phyloP scores from a whole-genome alignment of 106 monocot genomes.

The Dendrobium huoshanense region DNA sequence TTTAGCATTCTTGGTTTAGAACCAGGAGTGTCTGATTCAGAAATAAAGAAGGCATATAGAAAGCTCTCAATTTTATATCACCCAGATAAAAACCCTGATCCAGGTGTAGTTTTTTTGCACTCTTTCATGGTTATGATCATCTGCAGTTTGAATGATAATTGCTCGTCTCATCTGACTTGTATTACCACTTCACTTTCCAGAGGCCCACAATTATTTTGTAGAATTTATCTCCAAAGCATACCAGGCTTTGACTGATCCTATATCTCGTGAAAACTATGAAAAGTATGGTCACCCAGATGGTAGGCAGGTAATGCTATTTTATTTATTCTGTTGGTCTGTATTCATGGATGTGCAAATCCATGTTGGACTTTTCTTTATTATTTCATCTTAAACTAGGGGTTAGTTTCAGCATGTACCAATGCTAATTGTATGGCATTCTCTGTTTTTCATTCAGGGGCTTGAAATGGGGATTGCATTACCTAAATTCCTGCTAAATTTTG shows the following conservation, averaged over 20 bases:
- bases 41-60: slow-evolving; percentile 95
- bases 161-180: background rate
- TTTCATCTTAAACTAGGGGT: background rate
- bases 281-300: slow-evolving; percentile 93
- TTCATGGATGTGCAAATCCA: background rate
- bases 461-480: slow-evolving; percentile 97
- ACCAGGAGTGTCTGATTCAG: slow-evolving; percentile 73
- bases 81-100: slow-evolving; percentile 99
- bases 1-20: slow-evolving; percentile 87
- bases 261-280: slow-evolving; percentile 68
- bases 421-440: background rate
- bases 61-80: slow-evolving; percentile 90
- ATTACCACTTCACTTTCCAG: slow-evolving; percentile 25
- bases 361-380: background rate
- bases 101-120: slow-evolving; percentile 38
- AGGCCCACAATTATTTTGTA: slow-evolving; percentile 61
- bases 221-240: slow-evolving; percentile 29
- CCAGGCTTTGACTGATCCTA: slow-evolving; percentile 26
- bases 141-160: background rate
- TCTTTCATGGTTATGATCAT: background rate
- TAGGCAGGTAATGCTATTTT: slow-evolving; percentile 37
- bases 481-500: slow-evolving; percentile 70
- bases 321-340: background rate
- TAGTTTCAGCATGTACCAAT: background rate
- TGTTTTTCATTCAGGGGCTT: slow-evolving; percentile 52